Base-by-base conservation (phyloP, 139 green algal genomes). In the Desmodesmus armatus region DNA sequence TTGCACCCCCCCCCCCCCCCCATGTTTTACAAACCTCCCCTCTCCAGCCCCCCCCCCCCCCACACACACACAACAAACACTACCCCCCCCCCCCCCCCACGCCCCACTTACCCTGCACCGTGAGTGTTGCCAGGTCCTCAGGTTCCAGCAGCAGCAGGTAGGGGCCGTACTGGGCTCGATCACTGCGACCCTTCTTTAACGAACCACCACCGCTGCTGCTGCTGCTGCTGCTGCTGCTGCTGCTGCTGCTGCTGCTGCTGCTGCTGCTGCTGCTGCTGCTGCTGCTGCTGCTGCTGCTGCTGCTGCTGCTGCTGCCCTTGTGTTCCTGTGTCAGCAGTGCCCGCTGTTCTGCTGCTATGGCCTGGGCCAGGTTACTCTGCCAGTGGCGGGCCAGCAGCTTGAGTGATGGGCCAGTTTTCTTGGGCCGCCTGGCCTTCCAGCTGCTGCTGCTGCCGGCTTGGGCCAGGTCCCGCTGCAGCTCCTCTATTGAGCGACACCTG, bases 91-190 rank as follows among this genome's bases (percentile, higher is more conserved):
- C n/a, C n/a, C n/a, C n/a, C n/a, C n/a, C n/a, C n/a, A n/a, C n/a
- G n/a, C 39, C 19, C 33, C 13, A 84, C 78, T 86, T 53, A 86
- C 80, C 73, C 37, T 96, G 90, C 85, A 96, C 85, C 19, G 92
- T 89, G 37, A 96, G 91, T 7, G 92, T 78, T 3, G 92, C 88
- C 69, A 96, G 83, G 58, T 92, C 78, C 47, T 93, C 85, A 7
- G 92, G 74, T 29, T 86, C 58, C 44, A 96, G 83, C 67, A 90
- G 72, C 49, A 93, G 80, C 51, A 96, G 79, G 75, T 91, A 95
- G 17, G 93, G 91, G 0, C 91, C 92, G 44, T 95, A 96, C 39
- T 88, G 82, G 19, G 35, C 29, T 6, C 89, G 51, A 79, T 95
- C 93, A 0, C 87, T 49, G 3, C 63, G 62, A 31, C 47, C n/a